Evolutionary conservation across 2,329 filamentous ascomycete genomes (phyloP).

Genomic region (Phialophora expanda): DNA sequence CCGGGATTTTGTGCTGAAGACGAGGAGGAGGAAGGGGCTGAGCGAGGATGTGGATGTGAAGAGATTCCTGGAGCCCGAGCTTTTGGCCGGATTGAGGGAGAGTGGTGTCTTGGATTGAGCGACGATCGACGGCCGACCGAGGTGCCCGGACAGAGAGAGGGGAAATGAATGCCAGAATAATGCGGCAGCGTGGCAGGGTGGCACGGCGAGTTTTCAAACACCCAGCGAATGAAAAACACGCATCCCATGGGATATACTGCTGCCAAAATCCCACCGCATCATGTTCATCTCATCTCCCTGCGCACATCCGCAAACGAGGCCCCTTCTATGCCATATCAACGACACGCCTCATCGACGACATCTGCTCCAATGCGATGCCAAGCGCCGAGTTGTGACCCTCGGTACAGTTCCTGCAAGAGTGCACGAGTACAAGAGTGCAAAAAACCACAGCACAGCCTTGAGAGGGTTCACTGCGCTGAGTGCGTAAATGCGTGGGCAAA

Average conservation of each 20-base stretch:
- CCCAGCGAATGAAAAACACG: background rate
- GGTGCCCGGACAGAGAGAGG: background rate
- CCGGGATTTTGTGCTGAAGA: conserved; percentile 96
- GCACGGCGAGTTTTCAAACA: background rate
- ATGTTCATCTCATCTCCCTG: background rate
- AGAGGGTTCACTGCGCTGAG: too few relatives aligned
- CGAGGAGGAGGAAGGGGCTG: conserved; percentile 86
- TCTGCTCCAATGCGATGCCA: background rate
- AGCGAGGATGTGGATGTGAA: conserved; percentile 95
- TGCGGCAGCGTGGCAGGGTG: background rate
- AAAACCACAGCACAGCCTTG: too few relatives aligned
- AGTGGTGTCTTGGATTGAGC: conserved; percentile 75
- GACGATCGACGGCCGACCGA: background rate
- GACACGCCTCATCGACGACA: background rate
- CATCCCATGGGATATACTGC: background rate
- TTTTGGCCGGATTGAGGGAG: conserved; percentile 86
- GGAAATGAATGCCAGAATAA: background rate
- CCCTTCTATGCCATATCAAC: background rate
- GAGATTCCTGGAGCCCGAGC: conserved; percentile 94
- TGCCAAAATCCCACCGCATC: background rate
- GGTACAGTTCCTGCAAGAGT: background rate
- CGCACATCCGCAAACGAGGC: background rate
- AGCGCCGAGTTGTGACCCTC: background rate
- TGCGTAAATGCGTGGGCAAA: too few relatives aligned
- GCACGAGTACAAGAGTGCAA: too few relatives aligned